Percentiles rank a stretch among this genome's conserved stretches.
These are phyloP conservation scores for Pseudonectria foliicola DNA, from an alignment of 2,329 filamentous ascomycete genomes.

Conservation along the genomic window DNA sequence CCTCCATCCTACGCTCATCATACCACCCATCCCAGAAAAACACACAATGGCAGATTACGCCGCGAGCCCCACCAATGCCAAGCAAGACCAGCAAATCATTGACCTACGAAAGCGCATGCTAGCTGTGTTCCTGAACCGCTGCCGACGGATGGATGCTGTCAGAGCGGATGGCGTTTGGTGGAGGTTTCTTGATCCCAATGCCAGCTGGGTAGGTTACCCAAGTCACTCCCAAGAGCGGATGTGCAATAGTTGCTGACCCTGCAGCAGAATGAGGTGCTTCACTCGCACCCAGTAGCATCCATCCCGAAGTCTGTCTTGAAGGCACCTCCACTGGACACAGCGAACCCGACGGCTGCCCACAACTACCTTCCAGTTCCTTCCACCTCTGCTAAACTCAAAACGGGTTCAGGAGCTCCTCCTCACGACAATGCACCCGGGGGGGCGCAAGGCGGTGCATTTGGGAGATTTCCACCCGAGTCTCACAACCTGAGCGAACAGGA, in stretches of 20 bases:
- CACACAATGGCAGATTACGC: constrained; percentile 99
- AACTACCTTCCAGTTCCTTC: constrained; percentile 81
- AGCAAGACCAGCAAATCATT: constrained; percentile 95
- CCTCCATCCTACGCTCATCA: constrained; percentile 88
- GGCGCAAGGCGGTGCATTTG: constrained; percentile 46
- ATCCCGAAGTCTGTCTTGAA: constrained; percentile 92
- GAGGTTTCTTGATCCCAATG: constrained; percentile 95
- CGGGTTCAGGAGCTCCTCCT: constrained; percentile 33
- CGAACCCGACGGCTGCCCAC: constrained; percentile 85
- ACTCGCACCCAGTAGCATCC: constrained; percentile 81
- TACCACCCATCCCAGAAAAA: constrained; percentile 97
- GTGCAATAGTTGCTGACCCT: constrained; percentile 12
- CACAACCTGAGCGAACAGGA: constrained; percentile 78
- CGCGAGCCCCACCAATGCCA: constrained; percentile 94
- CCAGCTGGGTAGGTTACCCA: constrained; percentile 72
- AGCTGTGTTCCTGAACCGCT: constrained; percentile 89
- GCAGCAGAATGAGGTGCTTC: constrained; percentile 79
- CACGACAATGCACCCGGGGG: constrained; percentile 30
- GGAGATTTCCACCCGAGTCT: constrained; percentile 75
- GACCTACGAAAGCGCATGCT: constrained; percentile 96
- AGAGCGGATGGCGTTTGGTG: constrained; percentile 93
- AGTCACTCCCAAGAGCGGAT: not conserved
- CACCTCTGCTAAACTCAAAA: constrained; percentile 76
- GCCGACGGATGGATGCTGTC: constrained; percentile 85
- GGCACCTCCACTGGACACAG: constrained; percentile 88